Conservation (phyloP, 805 yeast genomes). For the Wickerhamomyces subpelliculosus region DNA sequence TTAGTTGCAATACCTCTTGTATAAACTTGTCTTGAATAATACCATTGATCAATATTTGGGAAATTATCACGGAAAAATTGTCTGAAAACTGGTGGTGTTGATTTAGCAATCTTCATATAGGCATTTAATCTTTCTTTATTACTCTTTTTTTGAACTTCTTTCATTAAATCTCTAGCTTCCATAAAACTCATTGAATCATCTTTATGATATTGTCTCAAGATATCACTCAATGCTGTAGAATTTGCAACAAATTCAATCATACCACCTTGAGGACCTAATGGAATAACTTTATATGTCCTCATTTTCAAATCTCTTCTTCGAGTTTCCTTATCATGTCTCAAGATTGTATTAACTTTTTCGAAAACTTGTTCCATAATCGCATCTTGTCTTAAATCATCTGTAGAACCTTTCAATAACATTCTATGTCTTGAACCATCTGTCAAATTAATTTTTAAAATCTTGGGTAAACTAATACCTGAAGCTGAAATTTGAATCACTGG, state of each 20-base stretch:
- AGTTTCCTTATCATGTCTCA: slow-evolving; percentile 49
- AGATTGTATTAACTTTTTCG: slow-evolving; percentile 68
- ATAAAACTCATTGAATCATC: slow-evolving; percentile 41
- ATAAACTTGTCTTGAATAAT: slow-evolving; percentile 52
- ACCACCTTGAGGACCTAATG: slow-evolving; percentile 83
- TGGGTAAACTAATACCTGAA: slow-evolving; percentile 85
- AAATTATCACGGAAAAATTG: slow-evolving; percentile 65
- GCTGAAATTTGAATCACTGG: slow-evolving; percentile 52
- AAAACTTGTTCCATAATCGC: slow-evolving; percentile 98
- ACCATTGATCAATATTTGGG: slow-evolving; percentile 69
- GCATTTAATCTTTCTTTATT: slow-evolving; percentile 35
- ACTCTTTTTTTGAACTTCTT: slow-evolving; percentile 41
- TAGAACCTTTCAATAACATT: slow-evolving; percentile 72
- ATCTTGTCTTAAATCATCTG: slow-evolving; percentile 92
- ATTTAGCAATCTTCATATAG: slow-evolving; percentile 39
- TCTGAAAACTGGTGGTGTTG: slow-evolving; percentile 62
- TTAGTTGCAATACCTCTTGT: slow-evolving; percentile 75
- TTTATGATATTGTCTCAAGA: slow-evolving; percentile 58
- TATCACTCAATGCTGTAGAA: slow-evolving; percentile 64
- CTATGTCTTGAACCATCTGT: slow-evolving; percentile 54
- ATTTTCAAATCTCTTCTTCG: slow-evolving; percentile 52
- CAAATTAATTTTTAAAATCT: slow-evolving; percentile 51
- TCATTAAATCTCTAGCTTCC: slow-evolving; percentile 61
- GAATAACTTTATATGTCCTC: slow-evolving; percentile 84
- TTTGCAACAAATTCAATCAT: slow-evolving; percentile 83